A percentile compares a stretch with the other conserved stretches of the same genome.
phyloP scores from a whole-genome alignment of 768 basidiomycete genomes.

The Pleurotus eryngii region DNA sequence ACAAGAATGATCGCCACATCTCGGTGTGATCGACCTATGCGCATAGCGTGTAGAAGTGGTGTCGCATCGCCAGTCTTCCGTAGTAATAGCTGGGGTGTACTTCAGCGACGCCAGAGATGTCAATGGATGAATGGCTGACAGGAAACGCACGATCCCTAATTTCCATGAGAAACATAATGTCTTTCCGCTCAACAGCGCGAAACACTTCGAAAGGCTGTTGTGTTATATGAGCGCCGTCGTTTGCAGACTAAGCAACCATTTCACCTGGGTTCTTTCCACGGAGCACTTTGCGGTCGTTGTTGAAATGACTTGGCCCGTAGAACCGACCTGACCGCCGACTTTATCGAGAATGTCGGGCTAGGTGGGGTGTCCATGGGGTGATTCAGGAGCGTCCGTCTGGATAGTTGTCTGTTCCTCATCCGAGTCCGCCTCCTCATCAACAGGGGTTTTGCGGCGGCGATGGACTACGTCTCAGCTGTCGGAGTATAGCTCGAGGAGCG shows the following conservation, averaged over 20 bases:
- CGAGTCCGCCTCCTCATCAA: neutral
- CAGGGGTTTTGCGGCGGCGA: conserved; percentile 28
- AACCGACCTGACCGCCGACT: conserved; percentile 6
- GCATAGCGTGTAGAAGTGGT: conserved; percentile 88
- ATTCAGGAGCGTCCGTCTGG: conserved; percentile 7
- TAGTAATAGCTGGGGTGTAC: conserved; percentile 57
- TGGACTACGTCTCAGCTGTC: conserved; percentile 47
- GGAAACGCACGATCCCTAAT: conserved; percentile 76
- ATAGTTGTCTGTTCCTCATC: neutral
- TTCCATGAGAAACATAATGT: conserved; percentile 82
- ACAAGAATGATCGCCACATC: conserved; percentile 86
- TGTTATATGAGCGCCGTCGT: conserved; percentile 29
- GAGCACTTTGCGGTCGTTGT: conserved; percentile 7
- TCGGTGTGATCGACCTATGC: conserved; percentile 67
- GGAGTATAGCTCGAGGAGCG: conserved; percentile 56
- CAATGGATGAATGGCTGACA: conserved; percentile 32
- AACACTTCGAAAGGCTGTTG: conserved; percentile 59
- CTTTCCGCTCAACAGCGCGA: conserved; percentile 80
- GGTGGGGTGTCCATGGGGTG: conserved; percentile 15
- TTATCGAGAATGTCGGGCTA: conserved; percentile 12
- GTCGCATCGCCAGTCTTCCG: conserved; percentile 83
- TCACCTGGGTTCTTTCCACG: conserved; percentile 58
- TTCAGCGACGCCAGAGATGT: neutral
- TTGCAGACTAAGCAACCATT: conserved; percentile 6
- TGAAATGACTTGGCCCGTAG: conserved; percentile 10